Evolutionary conservation across 352 stramenopile genomes (phyloP).

Genomic region (Plasmopara viticola): DNA sequence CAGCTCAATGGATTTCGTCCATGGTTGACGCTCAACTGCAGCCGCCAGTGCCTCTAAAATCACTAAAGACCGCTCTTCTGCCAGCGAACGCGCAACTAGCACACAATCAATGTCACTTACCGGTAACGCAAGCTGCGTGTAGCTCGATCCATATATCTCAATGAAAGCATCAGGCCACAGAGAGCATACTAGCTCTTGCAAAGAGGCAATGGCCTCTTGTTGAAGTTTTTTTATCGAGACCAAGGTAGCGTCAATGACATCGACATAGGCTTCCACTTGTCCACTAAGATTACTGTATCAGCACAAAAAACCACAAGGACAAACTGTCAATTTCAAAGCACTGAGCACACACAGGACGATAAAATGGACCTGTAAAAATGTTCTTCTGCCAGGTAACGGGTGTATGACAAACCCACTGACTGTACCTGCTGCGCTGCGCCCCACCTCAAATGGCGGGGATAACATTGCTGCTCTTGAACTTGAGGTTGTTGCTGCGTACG

Average conservation of each 20-base stretch:
- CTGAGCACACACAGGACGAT: background rate
- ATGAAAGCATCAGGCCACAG: slow-evolving; percentile 89
- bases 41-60: slow-evolving; percentile 88
- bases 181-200: slow-evolving; percentile 37
- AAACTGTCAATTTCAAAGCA: background rate
- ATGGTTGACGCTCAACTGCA: slow-evolving; percentile 71
- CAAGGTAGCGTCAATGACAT: slow-evolving; percentile 40
- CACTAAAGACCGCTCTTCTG: slow-evolving; percentile 64
- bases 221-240: slow-evolving; percentile 33
- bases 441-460: slow-evolving; percentile 6
- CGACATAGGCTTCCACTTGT: slow-evolving; percentile 50
- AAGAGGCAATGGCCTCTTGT: slow-evolving; percentile 37
- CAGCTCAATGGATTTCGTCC: slow-evolving; percentile 87
- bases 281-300: slow-evolving; percentile 36
- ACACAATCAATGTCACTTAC: slow-evolving; percentile 97
- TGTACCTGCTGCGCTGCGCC: slow-evolving; percentile 12
- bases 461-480: slow-evolving; percentile 12
- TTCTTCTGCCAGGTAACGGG: slow-evolving; percentile 21
- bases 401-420: slow-evolving; percentile 15
- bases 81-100: slow-evolving; percentile 78
- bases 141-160: slow-evolving; percentile 95
- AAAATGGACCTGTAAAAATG: slow-evolving; percentile 28
- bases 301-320: slow-evolving; percentile 1
- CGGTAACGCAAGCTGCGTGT: slow-evolving; percentile 92
- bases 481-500: slow-evolving; percentile 13